Base-by-base conservation (phyloP, 768 basidiomycete genomes). In the Trametes cubensis region DNA sequence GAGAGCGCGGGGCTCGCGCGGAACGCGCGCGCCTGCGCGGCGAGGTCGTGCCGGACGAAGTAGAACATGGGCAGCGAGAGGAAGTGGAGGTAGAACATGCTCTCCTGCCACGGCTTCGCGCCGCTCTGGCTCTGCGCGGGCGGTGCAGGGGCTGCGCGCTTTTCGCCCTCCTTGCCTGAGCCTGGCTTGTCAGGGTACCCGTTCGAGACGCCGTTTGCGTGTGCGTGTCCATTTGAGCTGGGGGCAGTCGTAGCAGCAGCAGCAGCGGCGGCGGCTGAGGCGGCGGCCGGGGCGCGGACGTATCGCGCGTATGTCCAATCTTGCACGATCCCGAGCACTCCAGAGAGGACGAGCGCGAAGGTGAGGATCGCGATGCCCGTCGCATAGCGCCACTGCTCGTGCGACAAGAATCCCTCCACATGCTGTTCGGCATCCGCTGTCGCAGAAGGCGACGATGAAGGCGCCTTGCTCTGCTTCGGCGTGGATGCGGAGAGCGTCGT, bases 1-100 rank as follows among this genome's bases (percentile, higher is more conserved):
- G 63, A 60, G 21, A 72, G 64, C 44, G 72, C 72, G 4, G 80
- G 77, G 34, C 81, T 78, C 23, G 72, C 67, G 51, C 77, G 79
- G 28, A 88, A 71, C 0, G 73, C 64, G 2, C 68, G 60, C 25
- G 85, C 71, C 66, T 89, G 88, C 0, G 70, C 58, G 8, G 68
- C 45, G 59, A 94, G 77, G 68, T 83, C 83, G 20, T 77, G 67
- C 0, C 84, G 76, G 41, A 90, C 77, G 58, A 84, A 83, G 61
- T 81, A 62, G 76, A 94, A 94, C 79, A 93, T 80, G 6, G 91
- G 92, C 14, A 94, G 79, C 14, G 87, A 84, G 55, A 94, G 83
- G 69, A 88, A 85, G 74, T 94, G 92, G 21, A 92, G 80, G 77
- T 94, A 98, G 77, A 96, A 98, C 84, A 98, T 86, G 52, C 85